phyloP scores from a whole-genome alignment of 768 basidiomycete species.

The Exsudoporus frostii region DNA sequence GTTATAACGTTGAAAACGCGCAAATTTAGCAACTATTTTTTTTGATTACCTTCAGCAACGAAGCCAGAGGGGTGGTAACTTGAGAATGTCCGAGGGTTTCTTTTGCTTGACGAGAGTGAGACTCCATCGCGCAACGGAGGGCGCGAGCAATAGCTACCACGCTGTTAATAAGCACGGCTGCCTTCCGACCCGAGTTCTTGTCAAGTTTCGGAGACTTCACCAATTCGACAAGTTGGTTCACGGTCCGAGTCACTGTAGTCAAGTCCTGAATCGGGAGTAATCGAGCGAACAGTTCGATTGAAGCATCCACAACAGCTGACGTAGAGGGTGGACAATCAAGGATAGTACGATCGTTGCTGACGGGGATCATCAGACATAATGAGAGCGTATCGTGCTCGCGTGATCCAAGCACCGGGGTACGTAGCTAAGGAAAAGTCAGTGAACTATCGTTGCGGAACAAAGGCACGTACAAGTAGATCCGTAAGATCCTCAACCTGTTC shows the following conservation, averaged over 20 bases:
- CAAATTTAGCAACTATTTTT: slow-evolving; percentile 3
- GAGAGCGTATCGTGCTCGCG: slow-evolving; percentile 83
- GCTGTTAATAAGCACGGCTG: slow-evolving; percentile 80
- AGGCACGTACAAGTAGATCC: slow-evolving; percentile 62
- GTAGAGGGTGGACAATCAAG: slow-evolving; percentile 70
- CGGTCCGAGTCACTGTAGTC: slow-evolving; percentile 47
- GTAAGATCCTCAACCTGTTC: slow-evolving; percentile 81
- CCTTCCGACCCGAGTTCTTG: slow-evolving; percentile 80
- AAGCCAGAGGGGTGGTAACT: slow-evolving; percentile 57
- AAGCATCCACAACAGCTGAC: slow-evolving; percentile 83
- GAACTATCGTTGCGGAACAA: not conserved
- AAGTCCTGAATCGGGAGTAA: slow-evolving; percentile 79
- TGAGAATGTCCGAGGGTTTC: slow-evolving; percentile 67
- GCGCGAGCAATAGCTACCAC: slow-evolving; percentile 70
- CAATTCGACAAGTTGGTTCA: slow-evolving; percentile 60
- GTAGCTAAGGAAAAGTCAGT: slow-evolving; percentile 27
- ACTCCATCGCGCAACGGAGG: slow-evolving; percentile 53
- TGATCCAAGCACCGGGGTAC: slow-evolving; percentile 76
- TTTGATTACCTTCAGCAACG: slow-evolving; percentile 76
- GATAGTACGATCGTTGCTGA: slow-evolving; percentile 42
- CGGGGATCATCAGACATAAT: slow-evolving; percentile 52
- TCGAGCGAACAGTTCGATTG: slow-evolving; percentile 81
- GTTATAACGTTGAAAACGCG: slow-evolving; percentile 5
- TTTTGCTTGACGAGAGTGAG: slow-evolving; percentile 53
- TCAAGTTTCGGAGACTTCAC: slow-evolving; percentile 78